Evolutionary conservation across 352 stramenopile genomes (phyloP).

Genomic region (Globisporangium carolinianum): DNA sequence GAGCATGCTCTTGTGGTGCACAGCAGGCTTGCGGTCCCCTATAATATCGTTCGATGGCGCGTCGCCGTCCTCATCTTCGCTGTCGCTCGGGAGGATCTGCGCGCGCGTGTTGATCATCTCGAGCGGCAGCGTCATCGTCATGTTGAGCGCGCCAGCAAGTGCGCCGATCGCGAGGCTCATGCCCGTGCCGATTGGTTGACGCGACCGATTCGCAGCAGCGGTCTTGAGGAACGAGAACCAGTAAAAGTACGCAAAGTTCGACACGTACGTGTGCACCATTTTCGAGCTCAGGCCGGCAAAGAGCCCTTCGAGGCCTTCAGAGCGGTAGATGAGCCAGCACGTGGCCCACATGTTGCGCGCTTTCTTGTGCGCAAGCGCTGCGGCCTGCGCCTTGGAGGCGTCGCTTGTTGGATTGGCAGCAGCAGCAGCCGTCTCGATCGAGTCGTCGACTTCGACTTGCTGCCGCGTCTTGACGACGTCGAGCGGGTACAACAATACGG

Average conservation of each 20-base stretch:
- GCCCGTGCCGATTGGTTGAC: constrained; percentile 41
- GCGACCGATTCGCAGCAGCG: constrained; percentile 40
- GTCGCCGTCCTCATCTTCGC: constrained; percentile 28
- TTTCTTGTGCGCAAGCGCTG: constrained; percentile 25
- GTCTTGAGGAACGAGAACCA: constrained; percentile 81
- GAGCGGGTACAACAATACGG: constrained; percentile 64
- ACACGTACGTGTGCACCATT: constrained; percentile 63
- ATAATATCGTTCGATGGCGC: constrained; percentile 9
- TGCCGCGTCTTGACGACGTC: constrained; percentile 75
- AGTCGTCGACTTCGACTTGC: constrained; percentile 43
- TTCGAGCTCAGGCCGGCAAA: constrained; percentile 73
- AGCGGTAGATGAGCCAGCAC: constrained; percentile 61
- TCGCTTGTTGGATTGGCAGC: constrained; percentile 7
- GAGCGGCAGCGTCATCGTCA: constrained; percentile 80
- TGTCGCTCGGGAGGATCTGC: constrained; percentile 55
- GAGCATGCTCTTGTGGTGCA: constrained; percentile 33
- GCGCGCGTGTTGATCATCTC: constrained; percentile 86
- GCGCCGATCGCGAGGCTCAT: constrained; percentile 75
- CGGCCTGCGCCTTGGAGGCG: constrained; percentile 19
- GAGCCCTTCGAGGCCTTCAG: constrained; percentile 51
- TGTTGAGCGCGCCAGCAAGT: constrained; percentile 77
- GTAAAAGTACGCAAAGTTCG: constrained; percentile 84
- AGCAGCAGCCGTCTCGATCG: constrained; percentile 8
- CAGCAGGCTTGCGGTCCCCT: not conserved
- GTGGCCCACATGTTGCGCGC: constrained; percentile 41